phyloP scores from a whole-genome alignment of 2,329 filamentous ascomycete genomes.

The Pseudocercospora crystallina region DNA sequence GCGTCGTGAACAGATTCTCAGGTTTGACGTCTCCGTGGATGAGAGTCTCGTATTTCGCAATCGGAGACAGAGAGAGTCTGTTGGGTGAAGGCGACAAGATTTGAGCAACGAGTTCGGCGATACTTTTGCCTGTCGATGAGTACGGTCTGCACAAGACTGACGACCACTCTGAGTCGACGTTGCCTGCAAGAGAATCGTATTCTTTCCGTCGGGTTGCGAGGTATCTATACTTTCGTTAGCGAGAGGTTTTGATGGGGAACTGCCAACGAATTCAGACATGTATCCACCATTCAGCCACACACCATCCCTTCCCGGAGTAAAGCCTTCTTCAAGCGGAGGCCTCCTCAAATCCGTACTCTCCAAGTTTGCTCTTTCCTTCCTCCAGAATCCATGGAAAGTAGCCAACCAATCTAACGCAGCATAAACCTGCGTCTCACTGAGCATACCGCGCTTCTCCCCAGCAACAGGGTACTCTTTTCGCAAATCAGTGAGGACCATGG shows the following conservation, averaged over 20 bases:
- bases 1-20: constrained; percentile 64
- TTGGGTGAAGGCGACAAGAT: constrained; percentile 48
- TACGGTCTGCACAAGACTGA: constrained; percentile 46
- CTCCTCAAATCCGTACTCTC: constrained; percentile 44
- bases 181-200: constrained; percentile 49
- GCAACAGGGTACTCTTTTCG: constrained; percentile 55
- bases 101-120: constrained; percentile 51
- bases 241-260: background rate
- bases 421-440: constrained; percentile 51
- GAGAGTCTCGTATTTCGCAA: constrained; percentile 50
- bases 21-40: constrained; percentile 71
- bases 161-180: constrained; percentile 57
- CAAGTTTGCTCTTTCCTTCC: constrained; percentile 36
- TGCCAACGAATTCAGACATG: constrained; percentile 38
- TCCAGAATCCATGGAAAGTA: constrained; percentile 59
- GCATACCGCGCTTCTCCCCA: constrained; percentile 53
- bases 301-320: background rate
- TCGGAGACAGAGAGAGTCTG: constrained; percentile 31
- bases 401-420: constrained; percentile 64
- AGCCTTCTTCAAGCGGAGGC: constrained; percentile 57
- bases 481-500: constrained; percentile 60
- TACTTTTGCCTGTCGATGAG: constrained; percentile 27
- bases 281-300: constrained; percentile 67
- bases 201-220: constrained; percentile 62
- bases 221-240: constrained; percentile 40